These are phyloP conservation scores for Diaporthe ilicicola DNA, from an alignment of 2,329 filamentous ascomycete genomes.

Conservation along the genomic window DNA sequence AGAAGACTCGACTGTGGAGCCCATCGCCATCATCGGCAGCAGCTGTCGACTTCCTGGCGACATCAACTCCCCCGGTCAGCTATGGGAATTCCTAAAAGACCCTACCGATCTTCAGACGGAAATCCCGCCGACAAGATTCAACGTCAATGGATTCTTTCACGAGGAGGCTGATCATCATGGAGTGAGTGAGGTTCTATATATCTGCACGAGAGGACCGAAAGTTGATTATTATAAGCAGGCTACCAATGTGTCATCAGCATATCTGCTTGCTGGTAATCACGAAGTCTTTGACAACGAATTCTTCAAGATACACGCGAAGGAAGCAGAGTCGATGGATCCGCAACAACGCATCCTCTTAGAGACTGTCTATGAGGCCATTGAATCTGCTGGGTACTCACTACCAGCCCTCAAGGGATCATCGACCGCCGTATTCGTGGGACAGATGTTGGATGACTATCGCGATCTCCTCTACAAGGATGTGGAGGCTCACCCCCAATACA, in stretches of 20 bases:
- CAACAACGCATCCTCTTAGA: constrained; percentile 31
- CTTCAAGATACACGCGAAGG: constrained; percentile 35
- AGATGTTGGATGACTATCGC: constrained; percentile 39
- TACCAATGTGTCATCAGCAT: constrained; percentile 38
- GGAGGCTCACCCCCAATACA: constrained; percentile 38
- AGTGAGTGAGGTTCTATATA: too few relatives aligned
- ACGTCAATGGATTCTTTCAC: constrained; percentile 38
- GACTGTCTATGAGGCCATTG: constrained; percentile 36
- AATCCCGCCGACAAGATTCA: constrained; percentile 37
- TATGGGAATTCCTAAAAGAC: constrained; percentile 46
- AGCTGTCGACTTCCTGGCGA: constrained; percentile 50
- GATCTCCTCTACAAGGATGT: constrained; percentile 27
- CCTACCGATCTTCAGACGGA: constrained; percentile 32
- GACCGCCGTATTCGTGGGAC: constrained; percentile 42
- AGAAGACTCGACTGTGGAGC: too few relatives aligned
- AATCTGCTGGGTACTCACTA: constrained; percentile 33
- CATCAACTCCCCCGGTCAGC: constrained; percentile 43
- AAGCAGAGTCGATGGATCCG: constrained; percentile 34
- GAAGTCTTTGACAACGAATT: constrained; percentile 39
- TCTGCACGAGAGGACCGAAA: too few relatives aligned
- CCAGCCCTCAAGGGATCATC: too few relatives aligned
- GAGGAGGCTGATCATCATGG: constrained; percentile 40
- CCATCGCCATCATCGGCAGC: constrained; percentile 51
- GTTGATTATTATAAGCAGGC: too few relatives aligned
- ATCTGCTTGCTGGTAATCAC: constrained; percentile 35